Conservation (phyloP, 805 yeast species). For the Ogataea trehalophila region DNA sequence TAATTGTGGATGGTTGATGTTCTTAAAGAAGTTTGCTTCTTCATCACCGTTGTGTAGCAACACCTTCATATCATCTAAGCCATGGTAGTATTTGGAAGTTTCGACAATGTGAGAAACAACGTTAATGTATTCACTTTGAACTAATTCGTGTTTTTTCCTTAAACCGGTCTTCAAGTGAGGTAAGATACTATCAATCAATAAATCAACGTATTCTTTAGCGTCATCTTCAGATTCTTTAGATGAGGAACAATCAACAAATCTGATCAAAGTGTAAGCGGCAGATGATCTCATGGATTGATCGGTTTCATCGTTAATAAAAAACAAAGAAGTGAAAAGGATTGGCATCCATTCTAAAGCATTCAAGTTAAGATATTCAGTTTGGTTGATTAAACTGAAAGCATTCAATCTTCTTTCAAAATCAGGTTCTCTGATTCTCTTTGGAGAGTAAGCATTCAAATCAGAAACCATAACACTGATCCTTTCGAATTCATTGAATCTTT, state of each 20-base stretch:
- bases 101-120: constrained; percentile 61
- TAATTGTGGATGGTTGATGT: constrained; percentile 76
- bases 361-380: constrained; percentile 39
- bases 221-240: constrained; percentile 23
- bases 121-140: constrained; percentile 67
- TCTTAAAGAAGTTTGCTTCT: constrained; percentile 60
- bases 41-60: constrained; percentile 65
- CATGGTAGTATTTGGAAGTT: constrained; percentile 37
- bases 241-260: constrained; percentile 58
- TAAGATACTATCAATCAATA: constrained; percentile 50
- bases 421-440: constrained; percentile 58
- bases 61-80: constrained; percentile 60
- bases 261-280: constrained; percentile 57
- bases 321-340: constrained; percentile 60
- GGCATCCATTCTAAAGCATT: constrained; percentile 73
- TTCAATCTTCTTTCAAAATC: constrained; percentile 73
- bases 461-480: constrained; percentile 48
- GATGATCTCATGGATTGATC: constrained; percentile 80
- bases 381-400: constrained; percentile 64
- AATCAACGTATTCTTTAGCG: constrained; percentile 29
- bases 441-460: constrained; percentile 68
- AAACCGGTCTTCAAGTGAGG: constrained; percentile 68
- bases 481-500: constrained; percentile 38
- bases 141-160: constrained; percentile 52
- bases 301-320: constrained; percentile 66